These are phyloP conservation scores for Otatea glauca DNA, from an alignment of 176 grass and related monocot species.

Conservation along the genomic window DNA sequence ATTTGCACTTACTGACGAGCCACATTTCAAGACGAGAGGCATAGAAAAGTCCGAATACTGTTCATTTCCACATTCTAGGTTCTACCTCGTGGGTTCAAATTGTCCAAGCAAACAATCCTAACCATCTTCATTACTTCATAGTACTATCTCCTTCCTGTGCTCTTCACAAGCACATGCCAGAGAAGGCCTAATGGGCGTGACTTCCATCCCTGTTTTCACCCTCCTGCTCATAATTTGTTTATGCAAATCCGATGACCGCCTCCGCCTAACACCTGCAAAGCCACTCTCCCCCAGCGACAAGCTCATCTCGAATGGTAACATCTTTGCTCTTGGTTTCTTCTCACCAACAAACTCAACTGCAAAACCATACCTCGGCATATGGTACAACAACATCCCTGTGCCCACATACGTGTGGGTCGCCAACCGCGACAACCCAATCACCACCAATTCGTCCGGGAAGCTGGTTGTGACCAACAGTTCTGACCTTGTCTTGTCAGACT, in stretches of 20 bases:
- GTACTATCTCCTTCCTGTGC: too few species aligned
- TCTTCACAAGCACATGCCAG: too few species aligned
- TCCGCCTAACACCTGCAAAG: conserved; percentile 44
- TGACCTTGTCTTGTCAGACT: conserved; percentile 41
- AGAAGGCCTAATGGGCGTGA: too few species aligned
- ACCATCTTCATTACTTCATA: too few species aligned
- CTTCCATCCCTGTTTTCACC: background rate
- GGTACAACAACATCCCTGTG: conserved; percentile 48
- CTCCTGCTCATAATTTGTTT: conserved; percentile 19
- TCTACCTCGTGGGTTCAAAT: too few species aligned
- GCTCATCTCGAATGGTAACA: conserved; percentile 39
- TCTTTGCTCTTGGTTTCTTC: conserved; percentile 63
- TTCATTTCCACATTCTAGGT: too few species aligned
- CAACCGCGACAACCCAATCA: conserved; percentile 52
- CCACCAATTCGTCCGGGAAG: background rate
- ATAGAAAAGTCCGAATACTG: too few species aligned
- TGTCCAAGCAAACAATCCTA: too few species aligned
- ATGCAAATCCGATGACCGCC: conserved; percentile 35
- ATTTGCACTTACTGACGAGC: too few species aligned
- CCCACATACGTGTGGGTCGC: conserved; percentile 57
- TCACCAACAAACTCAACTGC: conserved; percentile 20
- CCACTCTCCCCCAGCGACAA: conserved; percentile 12
- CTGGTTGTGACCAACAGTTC: conserved; percentile 24
- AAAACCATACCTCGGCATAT: conserved; percentile 42
- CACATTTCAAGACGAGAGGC: too few species aligned